phyloP scores from a whole-genome alignment of 2,329 filamentous ascomycete genomes.

The Cryphonectria parasitica region DNA sequence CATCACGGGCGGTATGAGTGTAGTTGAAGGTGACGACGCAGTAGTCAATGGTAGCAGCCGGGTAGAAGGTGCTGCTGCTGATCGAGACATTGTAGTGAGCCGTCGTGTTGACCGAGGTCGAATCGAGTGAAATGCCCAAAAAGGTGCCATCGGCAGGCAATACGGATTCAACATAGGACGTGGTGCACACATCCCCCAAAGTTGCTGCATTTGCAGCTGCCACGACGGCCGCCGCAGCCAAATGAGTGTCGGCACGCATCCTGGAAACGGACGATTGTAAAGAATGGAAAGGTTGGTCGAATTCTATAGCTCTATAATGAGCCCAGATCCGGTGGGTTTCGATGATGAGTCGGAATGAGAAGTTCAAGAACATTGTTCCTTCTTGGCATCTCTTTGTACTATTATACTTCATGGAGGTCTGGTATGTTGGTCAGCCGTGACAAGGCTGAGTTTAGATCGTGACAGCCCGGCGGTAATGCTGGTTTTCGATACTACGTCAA shows the following conservation, averaged over 20 bases:
- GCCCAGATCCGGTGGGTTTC: no score
- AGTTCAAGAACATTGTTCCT: neutral
- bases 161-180: neutral
- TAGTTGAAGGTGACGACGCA: constrained; percentile 4
- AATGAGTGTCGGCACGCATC: neutral
- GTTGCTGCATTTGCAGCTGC: neutral
- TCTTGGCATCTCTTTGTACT: neutral
- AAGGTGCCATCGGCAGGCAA: neutral
- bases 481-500: neutral
- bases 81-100: neutral
- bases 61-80: constrained; percentile 1
- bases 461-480: neutral
- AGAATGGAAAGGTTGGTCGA: neutral
- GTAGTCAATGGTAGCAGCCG: neutral
- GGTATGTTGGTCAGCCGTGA: neutral
- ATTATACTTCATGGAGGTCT: neutral
- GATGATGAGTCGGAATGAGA: neutral
- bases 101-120: neutral
- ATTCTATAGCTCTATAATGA: no score
- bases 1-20: neutral
- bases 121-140: neutral
- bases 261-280: neutral
- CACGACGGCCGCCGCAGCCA: neutral
- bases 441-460: neutral
- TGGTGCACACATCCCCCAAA: neutral